Evolutionary conservation across 1,284 basidiomycete genomes (phyloP), one percentile per base, ranked within the genome.

Genomic region (Moesziomyces globuligerus): DNA sequence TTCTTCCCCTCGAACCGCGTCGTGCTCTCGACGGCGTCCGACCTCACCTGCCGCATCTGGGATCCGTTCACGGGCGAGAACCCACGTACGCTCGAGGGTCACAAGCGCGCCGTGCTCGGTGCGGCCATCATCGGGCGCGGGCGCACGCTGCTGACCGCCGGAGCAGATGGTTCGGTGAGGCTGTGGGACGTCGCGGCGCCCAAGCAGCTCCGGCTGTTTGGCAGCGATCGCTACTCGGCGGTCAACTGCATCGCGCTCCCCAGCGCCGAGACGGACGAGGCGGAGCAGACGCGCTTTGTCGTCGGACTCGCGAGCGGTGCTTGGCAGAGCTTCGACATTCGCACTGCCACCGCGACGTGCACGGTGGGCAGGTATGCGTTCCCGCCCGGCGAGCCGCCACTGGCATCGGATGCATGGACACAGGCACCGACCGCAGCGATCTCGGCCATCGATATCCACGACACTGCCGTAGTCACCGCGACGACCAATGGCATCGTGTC

Each of bases 121-220:
- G 86, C 87, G 0, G 86, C 84, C 3, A 90, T 92, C 62, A 82
- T 92, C 34, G 86, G 87, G 0, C 83, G 87, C 0, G 90, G 91
- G 0, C 85, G 87, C 26, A 88, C 89, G 68, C 83, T 93, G 13
- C 75, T 93, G 2, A 84, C 84, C 4, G 83, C 77, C 0, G 86
- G 87, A 6, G 86, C 87, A 53, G 91, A 93, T 77, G 87, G 88
- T 2, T 89, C 88, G 0, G 79, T 92, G 20, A 85, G 89, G 25
- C 83, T 91, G 4, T 94, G 91, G 91, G 90, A 92, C 72, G 88
- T 92, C 85, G 11, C 81, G 82, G 29, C 85, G 87, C 75, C 85
- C 87, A 40, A 82, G 85, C 59, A 67, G 83, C 25, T 60, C 24
- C 36, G 43, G 28, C 79, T 79, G 38, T 77, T 84, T 40, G 82